Percentiles rank a stretch among this genome's conserved stretches.
These are phyloP conservation scores for Pyricularia pennisetigena DNA, from an alignment of 2,329 filamentous ascomycete species.

Conservation along the genomic window DNA sequence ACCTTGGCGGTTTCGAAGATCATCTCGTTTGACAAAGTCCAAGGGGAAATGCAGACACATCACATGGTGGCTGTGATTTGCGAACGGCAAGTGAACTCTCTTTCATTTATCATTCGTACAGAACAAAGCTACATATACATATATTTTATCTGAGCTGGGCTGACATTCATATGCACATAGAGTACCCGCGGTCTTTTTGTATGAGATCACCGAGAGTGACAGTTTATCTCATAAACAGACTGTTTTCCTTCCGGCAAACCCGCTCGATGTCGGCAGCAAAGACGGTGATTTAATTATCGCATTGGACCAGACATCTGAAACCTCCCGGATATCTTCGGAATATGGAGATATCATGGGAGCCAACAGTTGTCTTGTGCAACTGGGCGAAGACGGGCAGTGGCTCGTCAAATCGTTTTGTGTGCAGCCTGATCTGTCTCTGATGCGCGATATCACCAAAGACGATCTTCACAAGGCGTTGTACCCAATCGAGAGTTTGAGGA, in stretches of 20 bases:
- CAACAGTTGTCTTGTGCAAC: background rate
- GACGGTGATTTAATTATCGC: conserved; percentile 23
- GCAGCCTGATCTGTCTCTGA: conserved; percentile 8
- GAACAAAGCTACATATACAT: no score
- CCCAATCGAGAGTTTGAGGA: conserved; percentile 36
- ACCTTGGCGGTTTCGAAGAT: conserved; percentile 40
- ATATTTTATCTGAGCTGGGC: background rate
- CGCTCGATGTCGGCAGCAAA: conserved; percentile 39
- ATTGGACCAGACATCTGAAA: conserved; percentile 21
- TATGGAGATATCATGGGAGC: conserved; percentile 1
- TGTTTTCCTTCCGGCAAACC: conserved; percentile 52
- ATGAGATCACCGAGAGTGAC: conserved; percentile 41
- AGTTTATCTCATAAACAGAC: conserved; percentile 37
- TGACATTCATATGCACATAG: conserved; percentile 19
- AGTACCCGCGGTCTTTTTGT: conserved; percentile 55
- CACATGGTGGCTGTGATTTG: conserved; percentile 28
- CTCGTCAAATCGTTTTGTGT: background rate
- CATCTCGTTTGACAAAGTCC: conserved; percentile 17
- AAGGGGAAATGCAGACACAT: conserved; percentile 12
- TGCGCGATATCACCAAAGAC: conserved; percentile 22
- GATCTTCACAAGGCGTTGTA: conserved; percentile 34
- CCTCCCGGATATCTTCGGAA: conserved; percentile 10
- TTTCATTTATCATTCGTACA: conserved; percentile 11
- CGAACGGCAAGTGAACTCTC: conserved; percentile 30
- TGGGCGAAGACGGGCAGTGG: background rate